Conservation (phyloP, 805 yeast genomes). For the Saccharomycopsis babjevae region DNA sequence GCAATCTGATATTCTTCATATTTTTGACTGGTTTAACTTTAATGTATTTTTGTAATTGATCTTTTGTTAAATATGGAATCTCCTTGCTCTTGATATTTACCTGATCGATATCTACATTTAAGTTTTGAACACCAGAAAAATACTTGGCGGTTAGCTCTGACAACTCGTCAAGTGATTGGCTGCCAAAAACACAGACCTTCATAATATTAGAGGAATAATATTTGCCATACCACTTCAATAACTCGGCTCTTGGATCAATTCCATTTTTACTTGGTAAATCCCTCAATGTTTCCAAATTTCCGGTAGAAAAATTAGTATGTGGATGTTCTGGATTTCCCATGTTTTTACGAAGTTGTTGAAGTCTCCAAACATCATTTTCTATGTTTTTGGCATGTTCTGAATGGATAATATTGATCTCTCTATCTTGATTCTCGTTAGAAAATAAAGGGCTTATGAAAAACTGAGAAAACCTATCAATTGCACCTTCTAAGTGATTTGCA, state of each 20-base stretch:
- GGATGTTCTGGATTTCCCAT: conserved; percentile 72
- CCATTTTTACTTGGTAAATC: conserved; percentile 50
- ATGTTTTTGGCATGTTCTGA: conserved; percentile 91
- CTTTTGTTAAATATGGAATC: conserved; percentile 36
- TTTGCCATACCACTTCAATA: conserved; percentile 60
- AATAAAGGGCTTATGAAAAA: conserved; percentile 84
- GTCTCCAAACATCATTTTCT: conserved; percentile 83
- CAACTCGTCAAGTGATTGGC: conserved; percentile 64
- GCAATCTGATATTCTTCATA: conserved; percentile 50
- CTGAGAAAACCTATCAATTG: conserved; percentile 86
- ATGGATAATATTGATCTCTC: conserved; percentile 92
- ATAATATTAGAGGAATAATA: conserved; percentile 80
- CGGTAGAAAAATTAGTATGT: conserved; percentile 80
- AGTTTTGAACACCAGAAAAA: conserved; percentile 10
- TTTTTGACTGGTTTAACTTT: conserved; percentile 80
- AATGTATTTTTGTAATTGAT: conserved; percentile 44
- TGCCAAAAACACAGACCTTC: conserved; percentile 78
- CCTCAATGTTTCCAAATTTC: conserved; percentile 68
- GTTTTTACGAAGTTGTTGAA: conserved; percentile 73
- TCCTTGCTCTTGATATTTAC: not conserved
- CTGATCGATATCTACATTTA: conserved; percentile 4
- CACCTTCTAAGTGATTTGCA: conserved; percentile 69
- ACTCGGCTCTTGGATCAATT: conserved; percentile 68
- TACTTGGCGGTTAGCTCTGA: conserved; percentile 56
- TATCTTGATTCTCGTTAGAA: conserved; percentile 50